These are phyloP conservation scores for Hortaea werneckii DNA, from an alignment of 2,329 filamentous ascomycete species.

Conservation along the genomic window DNA sequence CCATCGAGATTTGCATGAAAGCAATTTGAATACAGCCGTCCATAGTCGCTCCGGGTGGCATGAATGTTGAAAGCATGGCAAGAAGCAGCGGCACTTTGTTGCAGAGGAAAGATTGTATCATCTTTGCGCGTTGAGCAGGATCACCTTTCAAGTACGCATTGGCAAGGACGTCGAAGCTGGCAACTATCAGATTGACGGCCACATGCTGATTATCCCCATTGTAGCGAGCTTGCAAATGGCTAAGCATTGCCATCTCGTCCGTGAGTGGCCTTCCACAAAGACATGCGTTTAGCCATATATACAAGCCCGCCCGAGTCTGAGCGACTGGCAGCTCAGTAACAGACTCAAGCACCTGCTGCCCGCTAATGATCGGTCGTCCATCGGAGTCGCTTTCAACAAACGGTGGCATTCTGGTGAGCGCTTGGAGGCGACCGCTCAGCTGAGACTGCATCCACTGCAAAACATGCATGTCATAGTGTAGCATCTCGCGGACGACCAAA, in stretches of 20 bases:
- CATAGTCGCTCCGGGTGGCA: conserved; percentile 46
- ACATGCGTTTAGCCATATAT: conserved; percentile 73
- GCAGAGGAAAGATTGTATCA: conserved; percentile 64
- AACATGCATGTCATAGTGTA: conserved; percentile 24
- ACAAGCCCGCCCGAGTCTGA: conserved; percentile 72
- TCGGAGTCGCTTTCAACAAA: conserved; percentile 62
- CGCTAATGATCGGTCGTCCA: conserved; percentile 50
- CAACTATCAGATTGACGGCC: conserved; percentile 72
- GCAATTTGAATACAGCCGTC: conserved; percentile 58
- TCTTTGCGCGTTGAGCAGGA: neutral
- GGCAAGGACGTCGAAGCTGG: conserved; percentile 80
- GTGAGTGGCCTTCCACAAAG: conserved; percentile 73
- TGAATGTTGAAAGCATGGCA: conserved; percentile 44
- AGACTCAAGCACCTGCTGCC: conserved; percentile 41
- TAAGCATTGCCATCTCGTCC: conserved; percentile 69
- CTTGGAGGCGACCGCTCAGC: conserved; percentile 19
- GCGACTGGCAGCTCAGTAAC: conserved; percentile 54
- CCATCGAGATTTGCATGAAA: conserved; percentile 52
- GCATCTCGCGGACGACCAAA: conserved; percentile 19
- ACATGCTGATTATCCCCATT: conserved; percentile 70
- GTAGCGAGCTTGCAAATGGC: conserved; percentile 75
- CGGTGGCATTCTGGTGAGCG: conserved; percentile 19
- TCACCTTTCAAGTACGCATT: conserved; percentile 58
- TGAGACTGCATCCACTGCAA: conserved; percentile 25
- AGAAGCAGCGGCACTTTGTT: conserved; percentile 58